phyloP scores from a whole-genome alignment of 2,329 filamentous ascomycete genomes.

The Thelonectria olida region DNA sequence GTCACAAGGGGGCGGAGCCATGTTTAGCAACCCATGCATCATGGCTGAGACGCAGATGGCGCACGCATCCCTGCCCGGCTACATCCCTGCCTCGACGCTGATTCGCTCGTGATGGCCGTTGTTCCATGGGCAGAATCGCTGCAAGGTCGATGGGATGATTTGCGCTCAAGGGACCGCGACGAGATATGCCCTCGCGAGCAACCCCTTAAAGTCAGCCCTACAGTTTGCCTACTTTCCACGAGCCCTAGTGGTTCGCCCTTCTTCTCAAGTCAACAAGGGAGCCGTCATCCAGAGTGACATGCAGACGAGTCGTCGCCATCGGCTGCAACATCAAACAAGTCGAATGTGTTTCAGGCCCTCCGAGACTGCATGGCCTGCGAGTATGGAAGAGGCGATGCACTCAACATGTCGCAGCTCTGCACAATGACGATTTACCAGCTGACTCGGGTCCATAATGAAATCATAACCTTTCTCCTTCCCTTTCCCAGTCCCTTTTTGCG shows the following conservation, averaged over 20 bases:
- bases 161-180: not conserved
- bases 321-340: not conserved
- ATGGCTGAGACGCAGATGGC: constrained; percentile 18
- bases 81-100: constrained; percentile 21
- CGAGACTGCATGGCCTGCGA: not conserved
- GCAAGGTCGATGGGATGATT: constrained; percentile 36
- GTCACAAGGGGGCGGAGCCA: constrained; percentile 28
- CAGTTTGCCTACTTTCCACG: constrained; percentile 15
- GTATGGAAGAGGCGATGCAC: too few species aligned
- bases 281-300: not conserved
- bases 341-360: not conserved
- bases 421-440: not conserved
- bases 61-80: constrained; percentile 25
- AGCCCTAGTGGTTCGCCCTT: not conserved
- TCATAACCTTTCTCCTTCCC: not conserved
- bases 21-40: not conserved
- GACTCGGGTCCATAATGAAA: not conserved
- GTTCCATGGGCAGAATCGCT: constrained; percentile 42
- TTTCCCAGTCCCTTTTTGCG: not conserved
- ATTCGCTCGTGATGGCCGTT: constrained; percentile 45
- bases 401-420: not conserved
- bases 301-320: not conserved
- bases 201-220: constrained; percentile 35
- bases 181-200: not conserved
- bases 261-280: not conserved